phyloP scores from a whole-genome alignment of 495 filamentous ascomycete genomes.

The Xylaria intraflava region DNA sequence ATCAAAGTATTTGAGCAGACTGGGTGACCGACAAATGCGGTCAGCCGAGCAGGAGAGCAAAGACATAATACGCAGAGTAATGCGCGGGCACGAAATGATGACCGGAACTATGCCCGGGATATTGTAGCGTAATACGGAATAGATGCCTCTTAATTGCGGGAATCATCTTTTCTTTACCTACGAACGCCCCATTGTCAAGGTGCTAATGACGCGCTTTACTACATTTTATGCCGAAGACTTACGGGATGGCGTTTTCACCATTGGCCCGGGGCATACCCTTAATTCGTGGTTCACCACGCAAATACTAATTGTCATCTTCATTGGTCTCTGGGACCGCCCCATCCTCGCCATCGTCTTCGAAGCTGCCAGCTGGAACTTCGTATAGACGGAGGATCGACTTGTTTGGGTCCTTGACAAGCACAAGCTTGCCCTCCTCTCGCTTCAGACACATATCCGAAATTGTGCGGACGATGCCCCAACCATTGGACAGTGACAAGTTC shows the following conservation, averaged over 20 bases:
- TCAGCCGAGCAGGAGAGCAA: too few species aligned
- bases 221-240: too few species aligned
- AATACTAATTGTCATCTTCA: slow-evolving; percentile 27
- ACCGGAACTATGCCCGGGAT: too few species aligned
- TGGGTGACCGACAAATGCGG: too few species aligned
- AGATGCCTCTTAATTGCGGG: background rate
- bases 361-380: slow-evolving; percentile 77
- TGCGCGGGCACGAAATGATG: too few species aligned
- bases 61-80: too few species aligned
- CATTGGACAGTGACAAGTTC: slow-evolving; percentile 92
- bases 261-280: background rate
- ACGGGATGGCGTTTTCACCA: background rate
- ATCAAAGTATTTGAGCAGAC: too few species aligned
- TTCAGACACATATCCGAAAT: slow-evolving; percentile 85
- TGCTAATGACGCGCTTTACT: background rate
- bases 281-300: background rate
- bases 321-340: slow-evolving; percentile 23
- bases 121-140: background rate
- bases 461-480: slow-evolving; percentile 97
- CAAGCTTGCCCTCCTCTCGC: slow-evolving; percentile 66
- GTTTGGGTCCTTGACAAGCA: slow-evolving; percentile 83
- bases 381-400: slow-evolving; percentile 89
- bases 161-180: slow-evolving; percentile 1
- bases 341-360: slow-evolving; percentile 58
- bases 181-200: background rate